Evolutionary conservation across 805 yeast genomes (phyloP), one percentile per base, ranked within the genome.

Genomic region (Spathaspora passalidarum): DNA sequence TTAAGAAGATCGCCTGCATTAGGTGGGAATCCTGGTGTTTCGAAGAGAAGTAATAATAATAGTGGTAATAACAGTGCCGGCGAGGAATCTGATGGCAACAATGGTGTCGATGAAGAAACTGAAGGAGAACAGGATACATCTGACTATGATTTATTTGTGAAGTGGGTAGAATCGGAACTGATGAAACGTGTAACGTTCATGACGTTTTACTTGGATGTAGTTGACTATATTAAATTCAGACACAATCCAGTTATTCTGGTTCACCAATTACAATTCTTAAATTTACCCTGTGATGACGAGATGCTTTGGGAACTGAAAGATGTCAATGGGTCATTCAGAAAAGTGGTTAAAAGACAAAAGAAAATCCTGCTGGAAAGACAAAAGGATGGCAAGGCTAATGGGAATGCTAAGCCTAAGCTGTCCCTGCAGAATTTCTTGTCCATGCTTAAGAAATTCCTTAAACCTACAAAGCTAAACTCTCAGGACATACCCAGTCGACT

Each of bases 121-220:
- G 43, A 14, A 7, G 32, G 8, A 8, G 48, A 26, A 38, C 43
- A 38, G 22, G 21, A 61, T 32, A 57, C 52, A 7, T 49, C 61
- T 14, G 76, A 71, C 46, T 42, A 45, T 11, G 66, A 54, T 14
- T 56, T 69, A 21, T 82, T 56, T 76, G 80, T 78, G 55, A 74
- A 63, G 72, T 88, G 96, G 96, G 83, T 88, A 11, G 88, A 86
- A 45, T 79, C 81, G 35, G 96, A 88, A 63, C 78, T 83, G 41
- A 72, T 86, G 73, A 88, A 88, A 59, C 66, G 96, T 47, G 77
- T 86, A 1, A 87, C 95, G 0, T 80, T 83, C 48, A 80, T 86
- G 81, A 89, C 95, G 11, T 89, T 88, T 60, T 85, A 84, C 59
- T 72, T 86, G 56, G 96, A 88, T 63, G 82, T 86, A 1, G 76